Base-by-base conservation (phyloP, 106 monocot species). In the Apostasia shenzhenica region DNA sequence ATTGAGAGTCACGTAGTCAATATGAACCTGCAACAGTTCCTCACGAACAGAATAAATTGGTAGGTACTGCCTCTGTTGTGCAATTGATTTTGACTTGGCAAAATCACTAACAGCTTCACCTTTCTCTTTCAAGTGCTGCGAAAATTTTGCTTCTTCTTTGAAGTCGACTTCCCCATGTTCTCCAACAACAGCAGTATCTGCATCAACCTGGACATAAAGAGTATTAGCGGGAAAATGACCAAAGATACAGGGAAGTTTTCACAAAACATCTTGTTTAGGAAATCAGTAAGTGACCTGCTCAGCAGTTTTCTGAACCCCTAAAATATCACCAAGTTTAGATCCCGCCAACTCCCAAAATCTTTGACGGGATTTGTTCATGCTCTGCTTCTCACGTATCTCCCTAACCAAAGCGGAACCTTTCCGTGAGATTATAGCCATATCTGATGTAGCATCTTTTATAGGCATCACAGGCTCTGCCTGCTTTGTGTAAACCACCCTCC, bases 401-500 rank as follows among this genome's bases (percentile, higher is more conserved):
- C 95, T 89, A 41, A 95, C 95, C 38, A 95, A 75, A 59, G 63
- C 71, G 77, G 95, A 95, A 42, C 95, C 95, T 77, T 92, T 95
- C n/a, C 95, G 91, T 11, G 95, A 73, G 57, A 95, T 92, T 55
- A 95, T 95, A 41, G 95, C 95, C 95, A 95, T 92, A 77, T 95
- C 95, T 57, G 95, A 95, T 45, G 95, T 95, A n/a, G 95, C 92
- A 61, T 95, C 95, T 82, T 95, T 95, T 40, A 95, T 54, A 60
- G 95, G 95, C 88, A 95, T 86, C 14, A 95, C 88, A 39, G 95
- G 95, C 62, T 95, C 95, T 45, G 92, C 95, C 72, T 92, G 91
- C 73, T 95, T 95, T 63, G 91, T 92, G 54, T 67, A 92, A 3
- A 95, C 95, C 55, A 92, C 92, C 60, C 86, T 76, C 56, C 95